These are phyloP conservation scores for Colletotrichum tabaci DNA, from an alignment of 2,329 filamentous ascomycete genomes.

Conservation along the genomic window DNA sequence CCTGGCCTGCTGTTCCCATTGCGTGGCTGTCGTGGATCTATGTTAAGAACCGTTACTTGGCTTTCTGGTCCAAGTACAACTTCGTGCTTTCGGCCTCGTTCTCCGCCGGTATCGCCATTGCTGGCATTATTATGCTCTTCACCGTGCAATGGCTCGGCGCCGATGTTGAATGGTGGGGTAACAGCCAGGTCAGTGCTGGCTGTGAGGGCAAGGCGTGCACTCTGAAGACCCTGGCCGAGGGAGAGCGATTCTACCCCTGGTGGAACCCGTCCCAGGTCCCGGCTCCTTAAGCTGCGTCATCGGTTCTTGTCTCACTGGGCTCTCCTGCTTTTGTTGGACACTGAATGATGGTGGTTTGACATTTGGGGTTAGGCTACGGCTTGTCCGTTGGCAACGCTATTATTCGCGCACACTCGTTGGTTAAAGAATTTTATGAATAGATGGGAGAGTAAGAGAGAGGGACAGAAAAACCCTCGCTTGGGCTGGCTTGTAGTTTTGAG, in stretches of 20 bases:
- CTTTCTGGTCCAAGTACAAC: conserved; percentile 59
- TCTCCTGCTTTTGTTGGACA: conserved; percentile 27
- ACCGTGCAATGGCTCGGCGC: conserved; percentile 47
- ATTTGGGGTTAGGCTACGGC: neutral
- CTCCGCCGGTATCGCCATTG: conserved; percentile 51
- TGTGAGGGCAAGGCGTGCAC: conserved; percentile 47
- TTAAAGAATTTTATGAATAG: conserved; percentile 3
- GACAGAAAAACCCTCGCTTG: neutral
- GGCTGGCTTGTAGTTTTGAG: neutral
- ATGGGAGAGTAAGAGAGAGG: neutral
- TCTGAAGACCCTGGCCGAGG: conserved; percentile 45
- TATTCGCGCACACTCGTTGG: conserved; percentile 1
- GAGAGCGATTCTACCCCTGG: conserved; percentile 58
- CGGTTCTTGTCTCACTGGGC: conserved; percentile 32
- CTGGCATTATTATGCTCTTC: conserved; percentile 52
- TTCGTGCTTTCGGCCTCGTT: conserved; percentile 53
- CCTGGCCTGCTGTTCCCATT: conserved; percentile 44
- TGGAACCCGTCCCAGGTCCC: conserved; percentile 43
- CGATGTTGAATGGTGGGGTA: conserved; percentile 51
- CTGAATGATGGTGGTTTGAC: conserved; percentile 10
- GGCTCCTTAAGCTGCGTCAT: conserved; percentile 28
- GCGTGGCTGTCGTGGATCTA: conserved; percentile 44
- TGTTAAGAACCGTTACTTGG: conserved; percentile 54
- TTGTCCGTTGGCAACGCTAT: neutral
- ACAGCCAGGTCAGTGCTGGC: conserved; percentile 42